phyloP scores from a whole-genome alignment of 2,329 filamentous ascomycete genomes.

The Fusarium beomiforme region DNA sequence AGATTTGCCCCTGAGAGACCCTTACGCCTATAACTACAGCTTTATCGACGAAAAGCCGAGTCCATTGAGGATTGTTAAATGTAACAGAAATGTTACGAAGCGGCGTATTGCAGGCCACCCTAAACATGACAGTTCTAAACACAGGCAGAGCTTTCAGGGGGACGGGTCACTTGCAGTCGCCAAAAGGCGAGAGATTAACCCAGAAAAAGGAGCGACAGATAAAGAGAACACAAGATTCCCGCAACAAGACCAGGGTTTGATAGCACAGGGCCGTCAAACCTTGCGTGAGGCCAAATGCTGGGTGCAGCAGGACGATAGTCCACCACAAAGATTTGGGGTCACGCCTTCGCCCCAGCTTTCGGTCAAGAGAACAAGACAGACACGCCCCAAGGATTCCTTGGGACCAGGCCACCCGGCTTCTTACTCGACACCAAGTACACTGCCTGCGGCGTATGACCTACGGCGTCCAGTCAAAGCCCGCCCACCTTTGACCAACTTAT shows the following conservation, averaged over 20 bases:
- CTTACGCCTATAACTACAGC: slow-evolving; percentile 42
- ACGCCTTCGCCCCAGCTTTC: slow-evolving; percentile 19
- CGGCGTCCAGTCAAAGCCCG: slow-evolving; percentile 27
- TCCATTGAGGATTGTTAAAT: slow-evolving; percentile 63
- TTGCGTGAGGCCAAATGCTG: slow-evolving; percentile 14
- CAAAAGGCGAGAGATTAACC: slow-evolving; percentile 46
- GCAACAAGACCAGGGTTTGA: background rate
- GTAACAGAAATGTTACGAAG: slow-evolving; percentile 14
- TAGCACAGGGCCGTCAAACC: background rate
- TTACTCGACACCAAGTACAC: slow-evolving; percentile 5
- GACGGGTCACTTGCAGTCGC: slow-evolving; percentile 47
- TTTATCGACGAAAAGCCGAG: slow-evolving; percentile 48
- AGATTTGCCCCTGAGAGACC: slow-evolving; percentile 43
- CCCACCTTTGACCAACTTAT: slow-evolving; percentile 36
- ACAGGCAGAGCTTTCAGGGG: background rate
- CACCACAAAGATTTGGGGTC: slow-evolving; percentile 2
- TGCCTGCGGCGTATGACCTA: slow-evolving; percentile 17
- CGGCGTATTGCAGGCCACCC: slow-evolving; percentile 35
- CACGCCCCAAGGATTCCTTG: background rate
- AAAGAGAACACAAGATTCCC: slow-evolving; percentile 31
- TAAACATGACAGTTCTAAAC: slow-evolving; percentile 40
- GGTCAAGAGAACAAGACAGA: slow-evolving; percentile 33
- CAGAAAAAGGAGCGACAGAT: slow-evolving; percentile 3
- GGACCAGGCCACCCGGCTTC: background rate
- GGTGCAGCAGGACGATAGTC: slow-evolving; percentile 19